Evolutionary conservation across 148 eudicot species (phyloP).

Genomic region (Pouteria glomerata): DNA sequence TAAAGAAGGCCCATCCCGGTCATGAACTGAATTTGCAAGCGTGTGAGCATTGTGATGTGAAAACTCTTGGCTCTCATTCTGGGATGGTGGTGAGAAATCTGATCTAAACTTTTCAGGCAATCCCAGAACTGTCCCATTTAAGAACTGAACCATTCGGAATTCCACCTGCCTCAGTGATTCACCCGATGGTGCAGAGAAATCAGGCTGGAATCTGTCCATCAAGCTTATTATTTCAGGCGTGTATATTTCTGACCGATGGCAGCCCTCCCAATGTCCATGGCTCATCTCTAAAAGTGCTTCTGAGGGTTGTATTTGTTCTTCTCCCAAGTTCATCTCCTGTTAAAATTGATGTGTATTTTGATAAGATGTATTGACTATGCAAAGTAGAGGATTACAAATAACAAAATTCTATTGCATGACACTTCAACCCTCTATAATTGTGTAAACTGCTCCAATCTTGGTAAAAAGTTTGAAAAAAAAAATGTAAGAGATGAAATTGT

Average conservation of each 20-base stretch:
- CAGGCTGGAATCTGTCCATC: conserved; percentile 76
- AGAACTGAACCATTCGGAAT: conserved; percentile 84
- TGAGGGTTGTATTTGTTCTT: conserved; percentile 65
- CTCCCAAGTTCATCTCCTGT: conserved; percentile 79
- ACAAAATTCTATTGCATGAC: not conserved
- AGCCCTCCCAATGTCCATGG: conserved; percentile 96
- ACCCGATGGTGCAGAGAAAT: conserved; percentile 85
- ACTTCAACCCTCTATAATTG: not conserved
- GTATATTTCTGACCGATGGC: conserved; percentile 68
- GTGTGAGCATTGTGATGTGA: conserved; percentile 36
- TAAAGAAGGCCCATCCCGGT: conserved; percentile 49
- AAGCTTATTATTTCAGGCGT: conserved; percentile 60
- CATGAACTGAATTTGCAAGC: conserved; percentile 32
- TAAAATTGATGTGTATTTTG: not conserved
- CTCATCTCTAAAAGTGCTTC: conserved; percentile 88
- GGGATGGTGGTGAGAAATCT: conserved; percentile 74
- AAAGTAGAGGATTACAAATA: not conserved
- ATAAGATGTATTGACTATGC: conserved; percentile 1
- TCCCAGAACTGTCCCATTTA: conserved; percentile 53
- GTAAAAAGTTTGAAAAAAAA: not conserved
- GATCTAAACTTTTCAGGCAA: conserved; percentile 70
- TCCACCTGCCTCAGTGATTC: conserved; percentile 95
- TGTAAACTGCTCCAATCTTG: not conserved
- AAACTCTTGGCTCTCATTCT: conserved; percentile 45
- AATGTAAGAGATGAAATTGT: not conserved